These are phyloP conservation scores for Beauveria pseudobassiana DNA, from an alignment of 2,329 filamentous ascomycete species.

Conservation along the genomic window DNA sequence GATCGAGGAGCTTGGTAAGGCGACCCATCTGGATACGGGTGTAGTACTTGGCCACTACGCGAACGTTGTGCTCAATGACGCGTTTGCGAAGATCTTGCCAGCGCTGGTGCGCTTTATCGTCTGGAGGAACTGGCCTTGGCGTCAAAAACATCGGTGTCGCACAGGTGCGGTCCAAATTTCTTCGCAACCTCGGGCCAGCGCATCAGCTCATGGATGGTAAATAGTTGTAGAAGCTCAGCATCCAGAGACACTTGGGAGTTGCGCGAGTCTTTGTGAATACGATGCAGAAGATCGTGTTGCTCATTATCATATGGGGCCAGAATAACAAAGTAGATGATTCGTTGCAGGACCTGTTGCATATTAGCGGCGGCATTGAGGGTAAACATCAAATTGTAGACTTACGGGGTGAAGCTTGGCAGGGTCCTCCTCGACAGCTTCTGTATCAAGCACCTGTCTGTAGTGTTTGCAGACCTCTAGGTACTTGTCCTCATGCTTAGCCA, in stretches of 20 bases:
- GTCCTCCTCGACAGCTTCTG: slow-evolving; percentile 89
- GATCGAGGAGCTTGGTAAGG: slow-evolving; percentile 81
- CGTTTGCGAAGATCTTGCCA: slow-evolving; percentile 96
- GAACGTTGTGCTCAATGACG: slow-evolving; percentile 98
- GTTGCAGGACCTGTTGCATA: slow-evolving; percentile 64
- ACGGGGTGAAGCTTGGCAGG: slow-evolving; percentile 77
- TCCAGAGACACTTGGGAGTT: slow-evolving; percentile 72
- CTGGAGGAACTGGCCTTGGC: slow-evolving; percentile 54
- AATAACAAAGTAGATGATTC: slow-evolving; percentile 96
- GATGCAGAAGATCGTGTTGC: slow-evolving; percentile 92
- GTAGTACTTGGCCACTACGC: slow-evolving; percentile 97
- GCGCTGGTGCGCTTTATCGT: slow-evolving; percentile 74
- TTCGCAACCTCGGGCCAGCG: slow-evolving; percentile 91
- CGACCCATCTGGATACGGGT: slow-evolving; percentile 91
- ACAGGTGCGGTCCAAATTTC: slow-evolving; percentile 82
- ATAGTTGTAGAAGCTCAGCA: slow-evolving; percentile 81
- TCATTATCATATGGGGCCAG: slow-evolving; percentile 97
- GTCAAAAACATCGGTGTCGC: slow-evolving; percentile 84
- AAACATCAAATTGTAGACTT: slow-evolving; percentile 30
- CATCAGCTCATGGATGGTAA: slow-evolving; percentile 95
- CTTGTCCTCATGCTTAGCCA: slow-evolving; percentile 95
- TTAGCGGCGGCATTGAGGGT: slow-evolving; percentile 14
- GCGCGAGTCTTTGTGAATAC: slow-evolving; percentile 78
- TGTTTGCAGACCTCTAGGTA: slow-evolving; percentile 98
- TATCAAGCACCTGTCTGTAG: slow-evolving; percentile 94